Percentiles rank a stretch among this genome's conserved stretches.
Evolutionary conservation across 2,329 filamentous ascomycete genomes (phyloP).

Genomic region (Penicillium sp.): DNA sequence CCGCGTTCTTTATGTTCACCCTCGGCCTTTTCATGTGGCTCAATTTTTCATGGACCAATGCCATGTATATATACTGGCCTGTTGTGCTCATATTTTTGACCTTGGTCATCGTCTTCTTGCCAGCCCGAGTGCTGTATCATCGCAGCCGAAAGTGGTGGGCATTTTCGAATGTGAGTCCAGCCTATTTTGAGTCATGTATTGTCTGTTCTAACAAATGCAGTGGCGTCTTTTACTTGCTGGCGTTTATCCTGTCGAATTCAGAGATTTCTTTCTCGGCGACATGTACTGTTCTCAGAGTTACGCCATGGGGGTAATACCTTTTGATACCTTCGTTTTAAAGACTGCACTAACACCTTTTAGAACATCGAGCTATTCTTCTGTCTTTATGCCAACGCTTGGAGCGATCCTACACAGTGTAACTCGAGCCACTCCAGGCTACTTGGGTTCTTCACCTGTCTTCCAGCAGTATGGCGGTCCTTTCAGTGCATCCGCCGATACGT

Average conservation of each 20-base stretch:
- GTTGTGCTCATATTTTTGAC: slow-evolving; percentile 73
- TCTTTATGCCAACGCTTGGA: slow-evolving; percentile 78
- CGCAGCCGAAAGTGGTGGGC: slow-evolving; percentile 80
- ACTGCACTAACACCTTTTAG: slow-evolving; percentile 45
- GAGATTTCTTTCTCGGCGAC: slow-evolving; percentile 95
- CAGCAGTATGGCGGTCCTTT: slow-evolving; percentile 83
- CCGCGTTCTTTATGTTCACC: slow-evolving; percentile 76
- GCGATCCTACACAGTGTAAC: slow-evolving; percentile 73
- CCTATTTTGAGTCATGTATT: not conserved
- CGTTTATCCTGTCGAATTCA: slow-evolving; percentile 89
- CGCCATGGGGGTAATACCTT: slow-evolving; percentile 68
- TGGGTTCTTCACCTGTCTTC: slow-evolving; percentile 80
- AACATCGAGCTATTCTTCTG: slow-evolving; percentile 95
- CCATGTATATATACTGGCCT: slow-evolving; percentile 82
- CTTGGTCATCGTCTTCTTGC: slow-evolving; percentile 69
- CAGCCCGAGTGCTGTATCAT: slow-evolving; percentile 71
- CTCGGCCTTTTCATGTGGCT: slow-evolving; percentile 80
- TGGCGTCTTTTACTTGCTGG: slow-evolving; percentile 84
- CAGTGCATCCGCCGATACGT: slow-evolving; percentile 88
- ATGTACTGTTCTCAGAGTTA: slow-evolving; percentile 98
- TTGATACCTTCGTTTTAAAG: not conserved
- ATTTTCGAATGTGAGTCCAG: slow-evolving; percentile 73
- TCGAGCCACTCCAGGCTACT: slow-evolving; percentile 78
- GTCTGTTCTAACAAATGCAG: slow-evolving; percentile 44
- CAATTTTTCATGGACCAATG: slow-evolving; percentile 73